phyloP scores from a whole-genome alignment of 2,329 filamentous ascomycete genomes.

The Aureobasidium uvarum region DNA sequence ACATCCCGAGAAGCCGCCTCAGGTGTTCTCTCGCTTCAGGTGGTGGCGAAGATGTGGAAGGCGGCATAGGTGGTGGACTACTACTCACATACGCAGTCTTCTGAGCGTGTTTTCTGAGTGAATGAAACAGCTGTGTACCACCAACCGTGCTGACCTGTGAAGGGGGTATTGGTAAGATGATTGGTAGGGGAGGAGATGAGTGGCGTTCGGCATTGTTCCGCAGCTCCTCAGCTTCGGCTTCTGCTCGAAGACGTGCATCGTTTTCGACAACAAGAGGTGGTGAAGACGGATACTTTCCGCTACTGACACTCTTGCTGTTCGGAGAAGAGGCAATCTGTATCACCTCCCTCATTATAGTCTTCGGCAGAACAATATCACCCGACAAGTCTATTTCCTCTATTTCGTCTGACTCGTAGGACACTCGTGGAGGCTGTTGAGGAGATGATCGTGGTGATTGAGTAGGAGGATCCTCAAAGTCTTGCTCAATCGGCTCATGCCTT shows the following conservation, averaged over 20 bases:
- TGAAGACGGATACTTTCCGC: slow-evolving; percentile 26
- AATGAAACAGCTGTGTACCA: slow-evolving; percentile 12
- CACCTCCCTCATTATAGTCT: not conserved
- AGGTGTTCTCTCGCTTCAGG: slow-evolving; percentile 13
- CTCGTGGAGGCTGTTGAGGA: not conserved
- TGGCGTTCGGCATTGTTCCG: not conserved
- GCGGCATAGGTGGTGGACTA: slow-evolving; percentile 12
- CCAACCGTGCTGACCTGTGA: slow-evolving; percentile 24
- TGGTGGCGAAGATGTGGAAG: slow-evolving; percentile 10
- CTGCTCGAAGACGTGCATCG: slow-evolving; percentile 4
- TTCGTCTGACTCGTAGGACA: not conserved
- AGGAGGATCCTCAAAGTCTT: not conserved
- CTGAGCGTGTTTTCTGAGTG: not conserved
- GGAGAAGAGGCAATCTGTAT: slow-evolving; percentile 19
- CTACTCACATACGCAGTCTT: not conserved
- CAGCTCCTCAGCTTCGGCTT: slow-evolving; percentile 1
- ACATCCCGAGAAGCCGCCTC: not conserved
- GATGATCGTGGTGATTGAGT: slow-evolving; percentile 9
- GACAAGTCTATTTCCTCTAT: slow-evolving; percentile 25
- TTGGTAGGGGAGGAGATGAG: slow-evolving; percentile 15
- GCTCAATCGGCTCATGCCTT: not conserved
- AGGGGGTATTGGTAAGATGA: slow-evolving; percentile 16
- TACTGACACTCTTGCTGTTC: slow-evolving; percentile 25
- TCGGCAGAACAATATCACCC: slow-evolving; percentile 8
- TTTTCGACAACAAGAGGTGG: slow-evolving; percentile 19